Evolutionary conservation across 2,329 filamentous ascomycete genomes (phyloP).

Genomic region (Colletotrichum orbiculare): DNA sequence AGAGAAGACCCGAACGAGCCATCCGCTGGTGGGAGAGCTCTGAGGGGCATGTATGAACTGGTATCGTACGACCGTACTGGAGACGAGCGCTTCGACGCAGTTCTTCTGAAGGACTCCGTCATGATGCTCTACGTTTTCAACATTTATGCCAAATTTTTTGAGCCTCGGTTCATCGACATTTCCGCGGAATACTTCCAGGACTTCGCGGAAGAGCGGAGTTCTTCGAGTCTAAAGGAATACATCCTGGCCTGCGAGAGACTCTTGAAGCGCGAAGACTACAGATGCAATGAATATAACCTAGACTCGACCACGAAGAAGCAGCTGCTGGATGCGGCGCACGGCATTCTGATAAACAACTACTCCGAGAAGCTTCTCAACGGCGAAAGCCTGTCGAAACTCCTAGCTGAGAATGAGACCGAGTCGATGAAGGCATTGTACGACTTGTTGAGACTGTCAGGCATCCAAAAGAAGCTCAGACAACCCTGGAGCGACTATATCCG

Average conservation of each 20-base stretch:
- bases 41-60: constrained; percentile 77
- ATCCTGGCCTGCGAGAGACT: constrained; percentile 76
- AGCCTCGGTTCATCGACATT: constrained; percentile 75
- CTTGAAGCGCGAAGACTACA: constrained; percentile 76
- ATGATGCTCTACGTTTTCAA: constrained; percentile 87
- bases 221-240: constrained; percentile 77
- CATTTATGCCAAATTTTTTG: constrained; percentile 83
- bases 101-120: constrained; percentile 79
- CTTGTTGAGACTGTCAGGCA: constrained; percentile 76
- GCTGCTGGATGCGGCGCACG: constrained; percentile 78
- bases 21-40: constrained; percentile 51
- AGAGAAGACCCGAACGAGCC: constrained; percentile 30
- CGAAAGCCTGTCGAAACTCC: constrained; percentile 75
- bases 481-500: constrained; percentile 86
- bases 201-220: constrained; percentile 76
- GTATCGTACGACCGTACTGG: constrained; percentile 77
- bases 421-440: constrained; percentile 82
- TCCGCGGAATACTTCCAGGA: constrained; percentile 76
- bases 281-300: constrained; percentile 84
- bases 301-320: constrained; percentile 85
- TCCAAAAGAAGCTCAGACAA: constrained; percentile 75
- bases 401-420: constrained; percentile 75
- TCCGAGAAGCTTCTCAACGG: constrained; percentile 73
- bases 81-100: constrained; percentile 66
- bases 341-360: constrained; percentile 76